phyloP scores from a whole-genome alignment of 257 asterid species.

The Solanum appendiculatum region DNA sequence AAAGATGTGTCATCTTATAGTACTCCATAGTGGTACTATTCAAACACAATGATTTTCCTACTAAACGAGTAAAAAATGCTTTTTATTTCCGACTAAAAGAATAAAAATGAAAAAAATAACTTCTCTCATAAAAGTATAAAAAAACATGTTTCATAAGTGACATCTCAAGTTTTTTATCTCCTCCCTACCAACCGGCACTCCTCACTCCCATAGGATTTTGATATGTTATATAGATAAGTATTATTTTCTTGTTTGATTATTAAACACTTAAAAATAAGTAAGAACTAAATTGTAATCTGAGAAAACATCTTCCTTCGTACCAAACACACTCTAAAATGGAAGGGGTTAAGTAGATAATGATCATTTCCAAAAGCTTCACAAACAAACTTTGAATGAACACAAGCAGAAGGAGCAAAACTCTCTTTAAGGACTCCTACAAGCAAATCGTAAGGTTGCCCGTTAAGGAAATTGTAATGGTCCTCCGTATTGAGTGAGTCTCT shows the following conservation, averaged over 20 bases:
- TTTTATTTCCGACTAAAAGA: background rate
- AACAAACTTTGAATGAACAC: background rate
- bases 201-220: background rate
- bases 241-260: background rate
- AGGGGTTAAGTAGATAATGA: background rate
- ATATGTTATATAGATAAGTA: background rate
- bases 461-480: background rate
- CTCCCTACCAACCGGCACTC: background rate
- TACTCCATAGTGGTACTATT: background rate
- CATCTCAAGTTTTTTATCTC: background rate
- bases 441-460: background rate
- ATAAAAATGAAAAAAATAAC: background rate
- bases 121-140: no score
- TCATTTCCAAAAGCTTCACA: background rate
- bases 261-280: no score
- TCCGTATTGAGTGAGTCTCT: background rate
- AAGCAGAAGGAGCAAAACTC: background rate
- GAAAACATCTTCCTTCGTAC: background rate
- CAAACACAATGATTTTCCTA: background rate
- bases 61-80: background rate
- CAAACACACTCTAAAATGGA: background rate
- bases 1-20: background rate
- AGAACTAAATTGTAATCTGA: background rate
- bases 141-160: background rate
- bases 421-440: background rate